phyloP scores from a whole-genome alignment of 164 flowering plant species.

The Vitis cinerea region DNA sequence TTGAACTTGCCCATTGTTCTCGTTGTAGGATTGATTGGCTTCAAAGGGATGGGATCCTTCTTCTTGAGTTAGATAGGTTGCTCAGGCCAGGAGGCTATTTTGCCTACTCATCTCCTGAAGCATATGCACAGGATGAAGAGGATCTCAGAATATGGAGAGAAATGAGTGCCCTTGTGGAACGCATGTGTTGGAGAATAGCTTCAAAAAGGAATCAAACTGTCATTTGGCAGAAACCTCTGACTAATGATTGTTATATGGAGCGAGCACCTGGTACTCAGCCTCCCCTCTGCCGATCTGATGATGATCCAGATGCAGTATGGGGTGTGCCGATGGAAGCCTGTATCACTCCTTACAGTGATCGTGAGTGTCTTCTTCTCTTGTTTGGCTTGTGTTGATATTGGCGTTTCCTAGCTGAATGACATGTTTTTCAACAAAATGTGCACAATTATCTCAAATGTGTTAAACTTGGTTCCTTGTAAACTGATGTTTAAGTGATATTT shows the following conservation, averaged over 20 bases:
- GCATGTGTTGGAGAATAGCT: constrained; percentile 56
- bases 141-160: constrained; percentile 49
- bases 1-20: constrained; percentile 55
- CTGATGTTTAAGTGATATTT: not conserved
- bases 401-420: not conserved
- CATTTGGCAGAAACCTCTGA: constrained; percentile 45
- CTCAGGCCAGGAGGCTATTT: constrained; percentile 54
- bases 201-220: constrained; percentile 47
- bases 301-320: constrained; percentile 46
- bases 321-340: constrained; percentile 46
- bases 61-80: constrained; percentile 50
- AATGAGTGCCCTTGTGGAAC: constrained; percentile 49
- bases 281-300: constrained; percentile 47
- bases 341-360: constrained; percentile 45
- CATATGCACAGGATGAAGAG: constrained; percentile 56
- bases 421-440: no score
- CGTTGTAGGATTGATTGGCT: constrained; percentile 59
- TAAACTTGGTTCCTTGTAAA: not conserved
- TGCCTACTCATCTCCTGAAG: constrained; percentile 56
- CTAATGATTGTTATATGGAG: constrained; percentile 44
- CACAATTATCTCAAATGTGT: no score
- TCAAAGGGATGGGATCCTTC: constrained; percentile 49
- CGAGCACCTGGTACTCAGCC: constrained; percentile 43
- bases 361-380: constrained; percentile 22
- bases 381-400: not conserved